These are phyloP conservation scores for Neonectria hederae DNA, from an alignment of 2,329 filamentous ascomycete genomes.

Conservation along the genomic window DNA sequence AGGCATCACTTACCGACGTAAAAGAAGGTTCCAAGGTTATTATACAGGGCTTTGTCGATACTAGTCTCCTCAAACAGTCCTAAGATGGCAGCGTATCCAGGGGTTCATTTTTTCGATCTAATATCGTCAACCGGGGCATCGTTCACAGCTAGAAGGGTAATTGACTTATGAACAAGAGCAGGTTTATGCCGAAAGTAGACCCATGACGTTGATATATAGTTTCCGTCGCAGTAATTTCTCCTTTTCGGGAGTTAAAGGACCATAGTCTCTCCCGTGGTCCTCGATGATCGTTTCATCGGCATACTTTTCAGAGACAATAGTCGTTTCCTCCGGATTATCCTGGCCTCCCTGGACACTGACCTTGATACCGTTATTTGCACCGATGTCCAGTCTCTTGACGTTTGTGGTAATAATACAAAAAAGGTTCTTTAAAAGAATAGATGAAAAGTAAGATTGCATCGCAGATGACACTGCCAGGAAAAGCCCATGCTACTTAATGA, in stretches of 20 bases:
- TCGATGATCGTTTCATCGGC: constrained; percentile 51
- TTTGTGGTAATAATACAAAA: not conserved
- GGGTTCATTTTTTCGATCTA: constrained; percentile 54
- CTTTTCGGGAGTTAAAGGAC: constrained; percentile 44
- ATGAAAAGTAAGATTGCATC: not conserved
- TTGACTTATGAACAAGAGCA: constrained; percentile 49
- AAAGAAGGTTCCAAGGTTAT: constrained; percentile 54
- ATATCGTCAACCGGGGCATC: not conserved
- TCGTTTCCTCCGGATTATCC: constrained; percentile 4
- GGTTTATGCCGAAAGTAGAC: constrained; percentile 47
- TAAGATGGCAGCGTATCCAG: constrained; percentile 52
- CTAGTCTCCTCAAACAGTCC: constrained; percentile 54
- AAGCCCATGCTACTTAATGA: too few relatives aligned
- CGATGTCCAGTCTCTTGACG: not conserved
- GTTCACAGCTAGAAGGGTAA: not conserved
- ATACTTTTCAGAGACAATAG: constrained; percentile 35
- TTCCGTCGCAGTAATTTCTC: constrained; percentile 47
- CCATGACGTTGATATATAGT: constrained; percentile 47
- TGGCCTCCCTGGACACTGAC: not conserved
- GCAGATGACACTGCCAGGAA: too few relatives aligned
- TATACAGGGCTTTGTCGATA: constrained; percentile 49
- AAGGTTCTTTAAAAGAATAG: not conserved
- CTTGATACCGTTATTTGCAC: not conserved
- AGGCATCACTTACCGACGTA: constrained; percentile 48
- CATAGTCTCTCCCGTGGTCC: constrained; percentile 45